Conservation (phyloP, 2,329 filamentous ascomycete species). For the Fusarium pseudoanthophilum region DNA sequence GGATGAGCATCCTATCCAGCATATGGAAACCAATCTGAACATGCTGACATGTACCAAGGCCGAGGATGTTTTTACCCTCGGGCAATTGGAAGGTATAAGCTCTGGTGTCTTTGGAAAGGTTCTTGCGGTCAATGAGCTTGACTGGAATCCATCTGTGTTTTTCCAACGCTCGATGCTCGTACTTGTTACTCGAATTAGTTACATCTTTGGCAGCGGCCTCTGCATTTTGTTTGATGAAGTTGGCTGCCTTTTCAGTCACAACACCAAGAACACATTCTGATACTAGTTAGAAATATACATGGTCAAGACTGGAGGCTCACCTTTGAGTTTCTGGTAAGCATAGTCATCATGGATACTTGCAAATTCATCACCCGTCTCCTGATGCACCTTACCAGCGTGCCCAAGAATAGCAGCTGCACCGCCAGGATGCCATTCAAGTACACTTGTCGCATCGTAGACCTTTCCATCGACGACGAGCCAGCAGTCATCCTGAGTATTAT, state of each 20-base stretch:
- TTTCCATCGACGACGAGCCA: not conserved
- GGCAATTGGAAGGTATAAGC: not conserved
- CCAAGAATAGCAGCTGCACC: not conserved
- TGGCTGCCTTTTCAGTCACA: not conserved
- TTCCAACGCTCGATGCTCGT: not conserved
- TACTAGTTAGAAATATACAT: not conserved
- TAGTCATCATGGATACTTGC: not conserved
- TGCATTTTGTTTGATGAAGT: not conserved
- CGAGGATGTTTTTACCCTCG: not conserved
- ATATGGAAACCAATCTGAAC: not conserved
- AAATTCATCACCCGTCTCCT: not conserved
- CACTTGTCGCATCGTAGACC: not conserved
- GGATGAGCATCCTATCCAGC: not conserved
- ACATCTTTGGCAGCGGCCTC: not conserved
- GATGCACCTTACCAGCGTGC: not conserved
- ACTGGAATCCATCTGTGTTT: not conserved
- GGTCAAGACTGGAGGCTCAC: accelerated
- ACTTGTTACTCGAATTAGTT: not conserved
- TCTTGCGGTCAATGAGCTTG: not conserved
- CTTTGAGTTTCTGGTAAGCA: not conserved
- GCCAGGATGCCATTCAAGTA: not conserved
- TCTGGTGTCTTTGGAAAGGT: not conserved
- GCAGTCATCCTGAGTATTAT: not conserved
- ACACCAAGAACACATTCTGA: not conserved
- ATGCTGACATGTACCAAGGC: not conserved